These are phyloP conservation scores for Tetrapisispora nanseiensis DNA, from an alignment of 805 yeast species.

Conservation along the genomic window DNA sequence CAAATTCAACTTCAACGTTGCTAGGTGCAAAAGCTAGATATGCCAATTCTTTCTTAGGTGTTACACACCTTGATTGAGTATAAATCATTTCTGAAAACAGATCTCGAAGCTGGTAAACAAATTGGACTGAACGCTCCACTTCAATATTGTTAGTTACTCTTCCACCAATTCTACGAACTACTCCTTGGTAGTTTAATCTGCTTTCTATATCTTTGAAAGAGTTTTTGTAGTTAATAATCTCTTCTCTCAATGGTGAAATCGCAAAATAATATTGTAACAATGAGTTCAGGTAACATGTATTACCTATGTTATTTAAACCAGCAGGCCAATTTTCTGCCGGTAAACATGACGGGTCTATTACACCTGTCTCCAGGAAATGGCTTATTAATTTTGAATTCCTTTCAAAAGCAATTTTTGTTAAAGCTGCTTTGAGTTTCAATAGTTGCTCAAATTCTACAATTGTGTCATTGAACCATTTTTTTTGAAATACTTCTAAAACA, in stretches of 20 bases:
- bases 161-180: constrained; percentile 71
- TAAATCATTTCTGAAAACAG: constrained; percentile 63
- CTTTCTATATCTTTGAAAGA: constrained; percentile 16
- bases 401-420: constrained; percentile 44
- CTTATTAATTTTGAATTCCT: constrained; percentile 47
- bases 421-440: constrained; percentile 45
- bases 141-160: constrained; percentile 71
- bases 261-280: constrained; percentile 84
- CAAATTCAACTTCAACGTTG: constrained; percentile 55
- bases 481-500: constrained; percentile 29
- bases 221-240: constrained; percentile 47
- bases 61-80: constrained; percentile 52
- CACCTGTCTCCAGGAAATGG: constrained; percentile 52
- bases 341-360: constrained; percentile 46
- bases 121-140: constrained; percentile 71
- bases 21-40: constrained; percentile 77
- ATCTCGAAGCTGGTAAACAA: constrained; percentile 60
- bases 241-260: constrained; percentile 67
- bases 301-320: constrained; percentile 90
- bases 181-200: neutral
- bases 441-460: constrained; percentile 36
- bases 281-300: constrained; percentile 90
- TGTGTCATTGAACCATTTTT: constrained; percentile 22
- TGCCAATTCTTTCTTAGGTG: constrained; percentile 77
- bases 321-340: constrained; percentile 74